Evolutionary conservation across 164 flowering plant species (phyloP).

Genomic region (Umbilicus rupestris): DNA sequence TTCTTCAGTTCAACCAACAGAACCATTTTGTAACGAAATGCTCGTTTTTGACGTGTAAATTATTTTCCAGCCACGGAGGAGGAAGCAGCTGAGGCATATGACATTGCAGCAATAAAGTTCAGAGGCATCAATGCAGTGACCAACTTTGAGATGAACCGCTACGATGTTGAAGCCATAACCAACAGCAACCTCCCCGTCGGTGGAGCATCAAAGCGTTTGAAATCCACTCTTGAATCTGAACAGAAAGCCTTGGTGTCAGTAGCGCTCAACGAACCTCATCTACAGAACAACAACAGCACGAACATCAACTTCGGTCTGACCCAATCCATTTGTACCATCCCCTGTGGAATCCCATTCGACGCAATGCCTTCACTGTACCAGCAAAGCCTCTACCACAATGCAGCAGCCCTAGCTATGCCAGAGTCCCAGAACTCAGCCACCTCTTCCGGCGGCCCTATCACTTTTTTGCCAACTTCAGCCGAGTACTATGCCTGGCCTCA

Average conservation of each 20-base stretch:
- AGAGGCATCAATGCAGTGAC: conserved; percentile 82
- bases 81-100: conserved; percentile 94
- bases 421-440: conserved; percentile 18
- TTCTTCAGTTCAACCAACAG: background rate
- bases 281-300: conserved; percentile 23
- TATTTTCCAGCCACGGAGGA: conserved; percentile 56
- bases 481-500: conserved; percentile 55
- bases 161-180: conserved; percentile 69
- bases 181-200: conserved; percentile 75
- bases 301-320: conserved; percentile 28
- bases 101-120: conserved; percentile 86
- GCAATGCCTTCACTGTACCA: conserved; percentile 26
- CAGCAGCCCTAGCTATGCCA: background rate
- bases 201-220: conserved; percentile 60
- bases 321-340: conserved; percentile 23
- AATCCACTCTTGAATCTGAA: conserved; percentile 47
- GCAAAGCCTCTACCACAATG: conserved; percentile 31
- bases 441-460: conserved; percentile 10
- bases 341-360: conserved; percentile 40
- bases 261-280: conserved; percentile 13
- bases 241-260: conserved; percentile 19
- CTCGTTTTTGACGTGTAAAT: background rate
- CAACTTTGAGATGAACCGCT: conserved; percentile 75
- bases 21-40: background rate
- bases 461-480: conserved; percentile 19